Percentiles rank a stretch among this genome's conserved stretches.
Conservation (phyloP, 1,139 yeast genomes). For the Yamadazyma taylorii region DNA sequence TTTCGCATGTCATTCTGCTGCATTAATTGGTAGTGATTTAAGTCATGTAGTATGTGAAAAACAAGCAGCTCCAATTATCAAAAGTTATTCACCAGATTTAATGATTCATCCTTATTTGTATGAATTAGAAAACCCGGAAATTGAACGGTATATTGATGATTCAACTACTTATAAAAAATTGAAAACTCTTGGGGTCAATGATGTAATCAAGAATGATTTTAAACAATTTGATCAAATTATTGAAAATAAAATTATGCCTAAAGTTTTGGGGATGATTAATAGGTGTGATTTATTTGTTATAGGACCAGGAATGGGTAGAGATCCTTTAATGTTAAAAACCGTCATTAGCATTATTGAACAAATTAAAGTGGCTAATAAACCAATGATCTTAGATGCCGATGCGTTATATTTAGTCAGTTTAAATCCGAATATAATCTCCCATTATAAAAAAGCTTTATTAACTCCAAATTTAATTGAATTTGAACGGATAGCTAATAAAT, state of each 20-base stretch:
- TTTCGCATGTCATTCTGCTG: constrained; percentile 83
- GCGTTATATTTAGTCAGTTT: constrained; percentile 65
- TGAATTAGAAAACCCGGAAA: constrained; percentile 27
- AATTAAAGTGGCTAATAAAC: constrained; percentile 52
- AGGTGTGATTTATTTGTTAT: constrained; percentile 80
- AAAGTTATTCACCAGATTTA: constrained; percentile 84
- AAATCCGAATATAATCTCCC: constrained; percentile 53
- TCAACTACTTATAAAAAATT: constrained; percentile 4
- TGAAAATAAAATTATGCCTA: constrained; percentile 50
- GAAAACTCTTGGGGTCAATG: constrained; percentile 20
- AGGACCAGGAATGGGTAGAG: constrained; percentile 96
- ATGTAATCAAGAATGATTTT: constrained; percentile 20
- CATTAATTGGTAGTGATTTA: constrained; percentile 84
- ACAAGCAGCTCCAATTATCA: constrained; percentile 77
- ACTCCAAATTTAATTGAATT: constrained; percentile 94
- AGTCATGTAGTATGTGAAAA: constrained; percentile 84
- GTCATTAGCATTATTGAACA: constrained; percentile 58
- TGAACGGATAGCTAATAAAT: constrained; percentile 54
- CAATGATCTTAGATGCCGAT: constrained; percentile 88
- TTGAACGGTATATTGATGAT: constrained; percentile 6
- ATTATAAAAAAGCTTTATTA: constrained; percentile 56
- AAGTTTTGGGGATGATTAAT: constrained; percentile 52
- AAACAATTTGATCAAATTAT: constrained; percentile 31
- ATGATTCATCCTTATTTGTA: constrained; percentile 93
- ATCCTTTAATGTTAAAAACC: constrained; percentile 61